Percentiles rank a stretch among this genome's conserved stretches.
Evolutionary conservation across 2,329 filamentous ascomycete species (phyloP).

Genomic region (Lasiodiplodia sp.): DNA sequence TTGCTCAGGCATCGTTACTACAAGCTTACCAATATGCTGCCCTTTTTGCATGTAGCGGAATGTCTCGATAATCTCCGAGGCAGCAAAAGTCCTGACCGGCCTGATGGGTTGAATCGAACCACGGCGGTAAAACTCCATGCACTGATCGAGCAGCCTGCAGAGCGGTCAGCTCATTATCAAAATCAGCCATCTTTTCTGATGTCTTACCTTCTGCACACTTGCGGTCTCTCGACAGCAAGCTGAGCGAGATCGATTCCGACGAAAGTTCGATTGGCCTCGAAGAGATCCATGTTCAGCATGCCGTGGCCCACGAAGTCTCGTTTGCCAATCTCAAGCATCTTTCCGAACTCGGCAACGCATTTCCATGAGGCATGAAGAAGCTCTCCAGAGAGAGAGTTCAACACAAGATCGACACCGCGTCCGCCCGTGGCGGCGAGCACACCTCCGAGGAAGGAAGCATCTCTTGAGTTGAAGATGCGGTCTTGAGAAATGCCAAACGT

Average conservation of each 20-base stretch:
- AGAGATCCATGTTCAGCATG: conserved; percentile 22
- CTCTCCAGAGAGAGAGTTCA: conserved; percentile 39
- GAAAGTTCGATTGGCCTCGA: conserved; percentile 25
- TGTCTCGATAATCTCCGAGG: conserved; percentile 37
- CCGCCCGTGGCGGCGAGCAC: conserved; percentile 38
- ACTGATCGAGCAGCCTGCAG: conserved; percentile 2
- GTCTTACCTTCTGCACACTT: not conserved
- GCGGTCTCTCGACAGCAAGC: conserved; percentile 4
- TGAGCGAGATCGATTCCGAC: conserved; percentile 22
- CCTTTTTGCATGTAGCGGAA: conserved; percentile 45
- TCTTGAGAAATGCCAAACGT: conserved; percentile 32
- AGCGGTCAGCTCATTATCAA: too few species aligned
- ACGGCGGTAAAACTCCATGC: not conserved
- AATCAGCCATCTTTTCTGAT: too few species aligned
- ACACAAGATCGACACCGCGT: conserved; percentile 41
- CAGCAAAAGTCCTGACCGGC: conserved; percentile 39
- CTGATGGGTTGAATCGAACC: conserved; percentile 35
- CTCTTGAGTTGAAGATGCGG: conserved; percentile 40
- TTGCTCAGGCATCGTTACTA: conserved; percentile 38
- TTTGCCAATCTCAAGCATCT: conserved; percentile 37
- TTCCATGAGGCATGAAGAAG: conserved; percentile 45
- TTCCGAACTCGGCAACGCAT: conserved; percentile 48
- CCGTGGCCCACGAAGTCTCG: conserved; percentile 32
- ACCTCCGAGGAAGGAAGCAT: conserved; percentile 35
- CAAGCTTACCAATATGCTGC: conserved; percentile 51